Conservation (phyloP, 768 basidiomycete species). For the Stropharia rugosoannulata region DNA sequence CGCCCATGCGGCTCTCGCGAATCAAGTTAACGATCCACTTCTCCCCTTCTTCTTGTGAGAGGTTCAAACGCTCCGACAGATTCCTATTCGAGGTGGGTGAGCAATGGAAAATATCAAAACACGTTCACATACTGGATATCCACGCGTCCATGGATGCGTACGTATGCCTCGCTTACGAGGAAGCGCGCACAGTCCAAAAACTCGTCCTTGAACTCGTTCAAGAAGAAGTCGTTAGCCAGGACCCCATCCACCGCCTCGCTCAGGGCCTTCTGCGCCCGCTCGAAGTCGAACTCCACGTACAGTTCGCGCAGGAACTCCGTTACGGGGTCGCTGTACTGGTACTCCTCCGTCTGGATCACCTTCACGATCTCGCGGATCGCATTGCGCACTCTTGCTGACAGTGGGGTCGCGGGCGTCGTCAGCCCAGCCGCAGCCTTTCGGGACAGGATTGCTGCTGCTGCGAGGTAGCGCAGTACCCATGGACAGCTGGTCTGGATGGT, state of each 20-base stretch:
- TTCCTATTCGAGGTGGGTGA: slow-evolving; percentile 48
- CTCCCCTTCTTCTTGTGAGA: slow-evolving; percentile 94
- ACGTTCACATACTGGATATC: slow-evolving; percentile 64
- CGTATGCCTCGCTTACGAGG: slow-evolving; percentile 96
- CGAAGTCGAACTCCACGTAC: slow-evolving; percentile 95
- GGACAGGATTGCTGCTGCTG: slow-evolving; percentile 89
- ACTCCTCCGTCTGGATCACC: slow-evolving; percentile 92
- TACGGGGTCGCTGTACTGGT: slow-evolving; percentile 93
- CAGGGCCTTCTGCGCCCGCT: slow-evolving; percentile 86
- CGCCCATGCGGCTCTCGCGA: slow-evolving; percentile 93
- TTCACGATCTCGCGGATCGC: slow-evolving; percentile 91
- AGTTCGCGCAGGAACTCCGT: slow-evolving; percentile 93
- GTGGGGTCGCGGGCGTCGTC: slow-evolving; percentile 34
- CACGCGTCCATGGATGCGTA: slow-evolving; percentile 92
- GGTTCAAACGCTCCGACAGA: slow-evolving; percentile 89
- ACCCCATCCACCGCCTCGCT: slow-evolving; percentile 70
- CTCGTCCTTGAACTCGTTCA: slow-evolving; percentile 86
- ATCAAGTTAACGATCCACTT: slow-evolving; percentile 99
- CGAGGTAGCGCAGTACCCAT: slow-evolving; percentile 93
- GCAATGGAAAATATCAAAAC: neutral
- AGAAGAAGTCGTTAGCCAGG: slow-evolving; percentile 91
- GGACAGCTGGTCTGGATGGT: slow-evolving; percentile 96
- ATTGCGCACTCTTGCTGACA: slow-evolving; percentile 77
- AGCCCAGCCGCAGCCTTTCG: slow-evolving; percentile 67
- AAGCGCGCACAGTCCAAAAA: slow-evolving; percentile 97